Conservation (phyloP, 2,329 filamentous ascomycete genomes). For the Xenoacremonium recifei region DNA sequence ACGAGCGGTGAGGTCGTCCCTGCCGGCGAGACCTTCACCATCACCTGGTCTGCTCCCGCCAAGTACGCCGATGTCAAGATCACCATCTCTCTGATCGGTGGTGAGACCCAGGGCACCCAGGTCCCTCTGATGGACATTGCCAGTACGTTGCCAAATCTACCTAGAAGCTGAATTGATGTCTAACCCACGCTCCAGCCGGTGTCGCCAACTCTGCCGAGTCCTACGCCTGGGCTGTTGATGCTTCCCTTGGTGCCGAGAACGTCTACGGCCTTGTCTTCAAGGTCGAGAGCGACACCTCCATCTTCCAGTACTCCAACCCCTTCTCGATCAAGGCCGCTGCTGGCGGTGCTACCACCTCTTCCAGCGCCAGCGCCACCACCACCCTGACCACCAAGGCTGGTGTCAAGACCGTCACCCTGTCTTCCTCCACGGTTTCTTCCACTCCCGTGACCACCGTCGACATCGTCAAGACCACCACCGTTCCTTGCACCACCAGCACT, state of each 20-base stretch:
- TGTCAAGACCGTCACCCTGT: constrained; percentile 30
- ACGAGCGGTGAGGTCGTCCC: constrained; percentile 39
- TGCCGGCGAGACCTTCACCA: constrained; percentile 48
- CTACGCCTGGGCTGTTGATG: constrained; percentile 52
- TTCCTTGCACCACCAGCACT: constrained; percentile 17
- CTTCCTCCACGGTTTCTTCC: constrained; percentile 13
- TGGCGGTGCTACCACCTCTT: constrained; percentile 15
- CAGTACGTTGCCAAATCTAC: constrained; percentile 43
- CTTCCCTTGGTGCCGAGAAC: constrained; percentile 40
- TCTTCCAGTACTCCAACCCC: constrained; percentile 63
- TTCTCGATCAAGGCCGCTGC: constrained; percentile 49
- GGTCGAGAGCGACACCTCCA: constrained; percentile 42
- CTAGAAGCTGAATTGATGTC: background rate
- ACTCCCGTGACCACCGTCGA: constrained; percentile 23
- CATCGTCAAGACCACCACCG: constrained; percentile 16
- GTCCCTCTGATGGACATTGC: constrained; percentile 42
- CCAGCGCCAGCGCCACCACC: constrained; percentile 25
- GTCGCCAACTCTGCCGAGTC: constrained; percentile 43
- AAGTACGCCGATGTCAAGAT: constrained; percentile 43
- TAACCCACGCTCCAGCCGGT: constrained; percentile 35
- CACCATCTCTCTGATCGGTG: constrained; percentile 55
- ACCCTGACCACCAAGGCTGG: constrained; percentile 28
- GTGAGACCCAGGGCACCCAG: constrained; percentile 42
- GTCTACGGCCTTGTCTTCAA: constrained; percentile 59
- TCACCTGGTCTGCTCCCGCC: constrained; percentile 49